Evolutionary conservation across 345 rosid species (phyloP), one percentile per base, ranked within the genome.

Genomic region (Salix viminalis): DNA sequence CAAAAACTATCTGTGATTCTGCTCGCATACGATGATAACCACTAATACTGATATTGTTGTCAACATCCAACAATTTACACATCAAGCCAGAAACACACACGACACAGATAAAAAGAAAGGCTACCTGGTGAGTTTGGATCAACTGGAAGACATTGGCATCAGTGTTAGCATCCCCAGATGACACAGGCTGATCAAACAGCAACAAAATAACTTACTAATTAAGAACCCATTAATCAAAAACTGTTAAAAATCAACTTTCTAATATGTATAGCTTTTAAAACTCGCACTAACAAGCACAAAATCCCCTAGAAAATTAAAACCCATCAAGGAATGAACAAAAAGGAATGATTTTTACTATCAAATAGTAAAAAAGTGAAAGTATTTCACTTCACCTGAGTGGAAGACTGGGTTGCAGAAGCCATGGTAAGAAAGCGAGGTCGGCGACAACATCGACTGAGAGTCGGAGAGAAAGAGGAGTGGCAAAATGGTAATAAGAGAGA

Each of bases 121-220:
- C 48, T 30, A 95, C 97, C 93, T 93, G 95, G 72, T 91, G 99
- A 61, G 88, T 85, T 85, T 89, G 90, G 81, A 95, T 90, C 86
- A 90, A 65, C 69, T 93, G 89, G 69, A 91, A 87, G 72, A 91
- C 85, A 82, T 89, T 86, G 75, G 79, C 76, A 28, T 85, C 91
- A 41, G 72, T 75, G 77, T 67, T 77, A 65, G 80, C 85, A 83
- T 78, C 92, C 73, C 92, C 95, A 0, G 89, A 56, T 28, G 94
- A 75, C 68, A 77, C 81, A 50, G 89, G 87, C 99, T 95, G 87
- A 67, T 72, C 15, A 73, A 84, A 23, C 24, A 68, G 30, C 32
- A 77, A 32, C 21, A 62, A 10, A 52, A 21, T 2, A 14, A 14
- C 52, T 46, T 46, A 23, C 65, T 3, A 30, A 58, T 24, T 32